Evolutionary conservation across 2,329 filamentous ascomycete genomes (phyloP).

Genomic region (Sporothrix globosa): DNA sequence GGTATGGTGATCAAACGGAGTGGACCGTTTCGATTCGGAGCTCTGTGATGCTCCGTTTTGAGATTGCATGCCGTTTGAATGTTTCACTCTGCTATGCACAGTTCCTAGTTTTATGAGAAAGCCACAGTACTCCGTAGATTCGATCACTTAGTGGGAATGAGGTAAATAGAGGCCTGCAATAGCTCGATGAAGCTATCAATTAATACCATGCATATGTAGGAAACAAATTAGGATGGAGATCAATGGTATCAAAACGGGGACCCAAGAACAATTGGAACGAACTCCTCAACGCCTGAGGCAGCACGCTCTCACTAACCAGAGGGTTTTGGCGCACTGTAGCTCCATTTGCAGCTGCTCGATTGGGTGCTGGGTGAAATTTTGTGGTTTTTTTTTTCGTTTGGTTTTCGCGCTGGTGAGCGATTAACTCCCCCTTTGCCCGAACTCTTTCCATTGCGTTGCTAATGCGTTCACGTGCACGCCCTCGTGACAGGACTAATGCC

Average conservation of each 20-base stretch:
- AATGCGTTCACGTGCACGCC: conserved; percentile 27
- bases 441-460: not conserved
- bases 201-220: too few species aligned
- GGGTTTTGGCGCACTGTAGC: not conserved
- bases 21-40: not conserved
- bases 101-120: not conserved
- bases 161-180: too few species aligned
- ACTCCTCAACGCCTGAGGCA: conserved; percentile 18
- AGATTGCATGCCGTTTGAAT: not conserved
- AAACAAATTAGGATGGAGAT: too few species aligned
- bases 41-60: conserved; percentile 6
- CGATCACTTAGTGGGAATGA: too few species aligned
- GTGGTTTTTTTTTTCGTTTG: not conserved
- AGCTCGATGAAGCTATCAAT: too few species aligned
- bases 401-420: conserved; percentile 33
- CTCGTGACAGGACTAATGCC: conserved; percentile 33
- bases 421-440: conserved; percentile 35
- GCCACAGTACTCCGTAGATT: too few species aligned
- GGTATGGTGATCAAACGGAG: not conserved
- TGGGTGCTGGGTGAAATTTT: conserved; percentile 6
- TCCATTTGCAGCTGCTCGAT: conserved; percentile 1
- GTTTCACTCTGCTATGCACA: not conserved
- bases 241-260: not conserved
- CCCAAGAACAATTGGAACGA: not conserved
- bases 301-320: not conserved